These are phyloP conservation scores for Ophiostoma sp. DNA, from an alignment of 2,329 filamentous ascomycete genomes.

Conservation along the genomic window DNA sequence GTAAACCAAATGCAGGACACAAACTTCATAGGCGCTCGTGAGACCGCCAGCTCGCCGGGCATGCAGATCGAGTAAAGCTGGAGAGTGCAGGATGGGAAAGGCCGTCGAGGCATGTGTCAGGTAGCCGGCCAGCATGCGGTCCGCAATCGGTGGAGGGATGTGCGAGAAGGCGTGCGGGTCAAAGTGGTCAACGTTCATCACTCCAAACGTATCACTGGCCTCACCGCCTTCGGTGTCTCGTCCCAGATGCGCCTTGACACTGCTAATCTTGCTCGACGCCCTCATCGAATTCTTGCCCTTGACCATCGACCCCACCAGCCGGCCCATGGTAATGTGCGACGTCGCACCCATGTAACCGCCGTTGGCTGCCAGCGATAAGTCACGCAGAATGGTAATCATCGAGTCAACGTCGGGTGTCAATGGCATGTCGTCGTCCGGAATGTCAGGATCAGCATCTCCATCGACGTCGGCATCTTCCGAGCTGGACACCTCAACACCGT, in stretches of 20 bases:
- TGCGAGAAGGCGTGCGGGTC: background rate
- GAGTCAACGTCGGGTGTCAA: background rate
- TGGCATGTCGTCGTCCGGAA: background rate
- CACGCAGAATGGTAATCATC: background rate
- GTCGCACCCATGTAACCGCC: slow-evolving; percentile 17
- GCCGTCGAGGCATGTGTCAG: background rate
- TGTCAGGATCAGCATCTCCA: background rate
- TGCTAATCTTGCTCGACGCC: slow-evolving; percentile 9
- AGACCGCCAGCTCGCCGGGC: background rate
- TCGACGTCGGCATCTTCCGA: background rate
- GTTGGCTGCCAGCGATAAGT: slow-evolving; percentile 1
- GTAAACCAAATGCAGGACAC: background rate
- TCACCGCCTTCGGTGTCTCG: background rate
- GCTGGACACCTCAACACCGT: background rate
- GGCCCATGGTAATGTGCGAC: slow-evolving; percentile 15
- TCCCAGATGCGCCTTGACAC: slow-evolving; percentile 5
- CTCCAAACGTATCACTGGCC: background rate
- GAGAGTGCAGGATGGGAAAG: background rate
- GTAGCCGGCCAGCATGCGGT: background rate
- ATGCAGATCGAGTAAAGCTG: background rate
- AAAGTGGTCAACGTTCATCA: background rate
- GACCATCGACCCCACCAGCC: slow-evolving; percentile 14
- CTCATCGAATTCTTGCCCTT: slow-evolving; percentile 20
- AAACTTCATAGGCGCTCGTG: background rate
- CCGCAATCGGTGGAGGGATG: background rate